phyloP scores from a whole-genome alignment of 345 rosid genomes.

The Populus deltoides region DNA sequence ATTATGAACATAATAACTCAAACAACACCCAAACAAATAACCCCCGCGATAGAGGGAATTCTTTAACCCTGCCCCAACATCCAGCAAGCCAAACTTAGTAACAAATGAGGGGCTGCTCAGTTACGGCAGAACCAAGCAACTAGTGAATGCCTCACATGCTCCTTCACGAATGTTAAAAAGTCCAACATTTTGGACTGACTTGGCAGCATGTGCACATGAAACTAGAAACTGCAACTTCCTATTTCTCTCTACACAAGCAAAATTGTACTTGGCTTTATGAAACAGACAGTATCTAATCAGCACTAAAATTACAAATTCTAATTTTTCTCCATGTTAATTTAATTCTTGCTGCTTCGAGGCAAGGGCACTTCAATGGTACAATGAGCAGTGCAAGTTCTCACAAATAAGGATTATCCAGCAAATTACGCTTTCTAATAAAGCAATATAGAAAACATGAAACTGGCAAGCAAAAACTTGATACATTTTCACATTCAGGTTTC shows the following conservation, averaged over 20 bases:
- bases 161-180: not conserved
- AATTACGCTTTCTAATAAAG: not conserved
- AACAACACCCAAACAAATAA: too few relatives aligned
- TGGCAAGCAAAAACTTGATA: too few relatives aligned
- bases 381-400: not conserved
- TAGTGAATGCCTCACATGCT: not conserved
- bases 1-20: too few relatives aligned
- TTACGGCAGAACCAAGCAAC: not conserved
- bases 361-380: not conserved
- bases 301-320: too few relatives aligned
- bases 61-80: not conserved
- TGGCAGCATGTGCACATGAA: too few relatives aligned
- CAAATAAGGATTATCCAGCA: not conserved
- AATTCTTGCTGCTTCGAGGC: not conserved
- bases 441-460: not conserved
- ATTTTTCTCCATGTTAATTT: too few relatives aligned
- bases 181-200: not conserved
- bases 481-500: too few relatives aligned
- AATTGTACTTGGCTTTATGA: too few relatives aligned
- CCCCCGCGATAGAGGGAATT: too few relatives aligned
- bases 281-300: too few relatives aligned
- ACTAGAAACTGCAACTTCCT: too few relatives aligned
- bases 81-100: not conserved
- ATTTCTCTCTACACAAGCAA: too few relatives aligned
- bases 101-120: not conserved